phyloP scores from a whole-genome alignment of 2,329 filamentous ascomycete species.

The Neurospora crassa region DNA sequence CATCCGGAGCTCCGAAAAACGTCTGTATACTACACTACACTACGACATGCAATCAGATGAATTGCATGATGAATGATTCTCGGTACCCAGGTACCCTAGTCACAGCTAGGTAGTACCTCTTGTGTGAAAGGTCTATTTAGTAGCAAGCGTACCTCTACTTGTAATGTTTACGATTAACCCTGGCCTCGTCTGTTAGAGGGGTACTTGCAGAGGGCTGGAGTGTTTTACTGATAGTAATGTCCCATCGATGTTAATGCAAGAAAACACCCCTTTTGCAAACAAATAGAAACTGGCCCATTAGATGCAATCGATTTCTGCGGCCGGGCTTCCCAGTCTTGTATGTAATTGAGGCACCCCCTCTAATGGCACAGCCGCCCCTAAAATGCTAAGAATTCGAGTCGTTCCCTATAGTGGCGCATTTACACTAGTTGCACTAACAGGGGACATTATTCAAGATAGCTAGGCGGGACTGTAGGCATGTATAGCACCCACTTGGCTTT shows the following conservation, averaged over 20 bases:
- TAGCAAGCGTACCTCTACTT: not conserved
- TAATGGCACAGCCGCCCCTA: too few relatives aligned
- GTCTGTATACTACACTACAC: not conserved
- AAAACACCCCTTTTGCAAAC: too few relatives aligned
- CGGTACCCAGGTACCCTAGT: not conserved
- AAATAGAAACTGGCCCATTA: too few relatives aligned
- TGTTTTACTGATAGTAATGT: not conserved
- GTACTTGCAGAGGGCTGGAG: not conserved
- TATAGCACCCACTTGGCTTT: not conserved
- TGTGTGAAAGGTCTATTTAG: not conserved
- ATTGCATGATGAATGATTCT: not conserved
- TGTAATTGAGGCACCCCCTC: too few relatives aligned
- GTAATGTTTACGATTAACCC: not conserved
- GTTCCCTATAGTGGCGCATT: too few relatives aligned
- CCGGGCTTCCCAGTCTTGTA: too few relatives aligned
- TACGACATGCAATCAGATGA: not conserved
- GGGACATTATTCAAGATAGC: not conserved
- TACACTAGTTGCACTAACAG: too few relatives aligned
- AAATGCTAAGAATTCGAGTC: too few relatives aligned
- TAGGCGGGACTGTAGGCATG: not conserved
- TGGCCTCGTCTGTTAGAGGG: too few relatives aligned
- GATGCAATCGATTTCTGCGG: too few relatives aligned
- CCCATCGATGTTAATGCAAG: too few relatives aligned
- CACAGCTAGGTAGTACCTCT: not conserved
- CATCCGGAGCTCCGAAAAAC: not conserved